Conservation (phyloP, 495 filamentous ascomycete genomes). For the Xylaria curta region DNA sequence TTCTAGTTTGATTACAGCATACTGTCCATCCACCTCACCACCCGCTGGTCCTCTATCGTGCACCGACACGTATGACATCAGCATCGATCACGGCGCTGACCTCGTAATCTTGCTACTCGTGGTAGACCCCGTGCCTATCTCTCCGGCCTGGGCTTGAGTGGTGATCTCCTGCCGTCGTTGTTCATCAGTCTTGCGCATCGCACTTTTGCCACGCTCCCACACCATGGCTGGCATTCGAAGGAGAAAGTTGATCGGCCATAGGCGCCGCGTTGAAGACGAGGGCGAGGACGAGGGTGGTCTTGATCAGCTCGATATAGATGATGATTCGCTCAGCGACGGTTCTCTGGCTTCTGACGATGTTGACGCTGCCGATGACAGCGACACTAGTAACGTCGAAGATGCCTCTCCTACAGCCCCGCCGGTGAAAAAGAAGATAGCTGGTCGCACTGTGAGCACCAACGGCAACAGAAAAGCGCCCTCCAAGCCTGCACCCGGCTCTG, state of each 20-base stretch:
- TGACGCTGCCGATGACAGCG: constrained; percentile 80
- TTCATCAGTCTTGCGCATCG: constrained; percentile 24
- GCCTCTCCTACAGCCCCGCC: constrained; percentile 59
- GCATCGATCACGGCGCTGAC: constrained; percentile 40
- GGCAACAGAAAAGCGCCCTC: constrained; percentile 46
- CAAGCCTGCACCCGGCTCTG: constrained; percentile 37
- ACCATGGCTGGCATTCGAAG: constrained; percentile 67
- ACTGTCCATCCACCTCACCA: constrained; percentile 32
- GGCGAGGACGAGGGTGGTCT: constrained; percentile 75
- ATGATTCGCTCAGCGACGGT: constrained; percentile 84
- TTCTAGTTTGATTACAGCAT: constrained; percentile 31
- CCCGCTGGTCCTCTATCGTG: constrained; percentile 24
- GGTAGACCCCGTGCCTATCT: constrained; percentile 30
- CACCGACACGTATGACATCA: constrained; percentile 39
- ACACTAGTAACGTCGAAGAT: constrained; percentile 71
- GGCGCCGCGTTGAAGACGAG: constrained; percentile 81
- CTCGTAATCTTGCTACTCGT: constrained; percentile 35
- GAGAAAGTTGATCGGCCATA: constrained; percentile 76
- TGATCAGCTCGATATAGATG: constrained; percentile 70
- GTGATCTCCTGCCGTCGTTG: constrained; percentile 20
- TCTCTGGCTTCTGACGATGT: constrained; percentile 77
- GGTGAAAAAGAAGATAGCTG: constrained; percentile 43
- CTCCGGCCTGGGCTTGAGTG: constrained; percentile 27
- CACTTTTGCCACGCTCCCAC: constrained; percentile 24
- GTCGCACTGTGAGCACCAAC: constrained; percentile 50